phyloP scores from a whole-genome alignment of 2,329 filamentous ascomycete species.

The Hypoxylon sp. region DNA sequence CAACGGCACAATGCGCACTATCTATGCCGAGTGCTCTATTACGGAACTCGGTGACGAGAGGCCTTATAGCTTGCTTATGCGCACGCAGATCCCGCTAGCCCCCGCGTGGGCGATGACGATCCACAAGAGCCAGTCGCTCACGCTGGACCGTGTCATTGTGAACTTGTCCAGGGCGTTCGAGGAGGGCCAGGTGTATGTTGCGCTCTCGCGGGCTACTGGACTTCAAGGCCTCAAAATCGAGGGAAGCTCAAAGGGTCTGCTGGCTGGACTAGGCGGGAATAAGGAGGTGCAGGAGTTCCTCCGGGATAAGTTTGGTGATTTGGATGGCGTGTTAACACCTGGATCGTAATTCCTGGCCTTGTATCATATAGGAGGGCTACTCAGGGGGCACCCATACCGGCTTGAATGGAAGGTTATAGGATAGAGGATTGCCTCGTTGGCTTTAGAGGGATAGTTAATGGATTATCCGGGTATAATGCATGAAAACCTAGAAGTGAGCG shows the following conservation, averaged over 20 bases:
- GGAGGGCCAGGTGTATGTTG: slow-evolving; percentile 74
- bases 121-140: slow-evolving; percentile 76
- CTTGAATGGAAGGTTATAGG: background rate
- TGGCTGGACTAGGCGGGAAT: slow-evolving; percentile 54
- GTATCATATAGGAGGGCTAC: background rate
- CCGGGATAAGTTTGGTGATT: slow-evolving; percentile 54
- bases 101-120: slow-evolving; percentile 75
- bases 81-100: slow-evolving; percentile 74
- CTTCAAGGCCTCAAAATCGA: slow-evolving; percentile 64
- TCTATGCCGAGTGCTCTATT: slow-evolving; percentile 67
- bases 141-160: slow-evolving; percentile 71
- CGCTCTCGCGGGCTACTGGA: slow-evolving; percentile 69
- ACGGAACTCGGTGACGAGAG: slow-evolving; percentile 61
- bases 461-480: background rate
- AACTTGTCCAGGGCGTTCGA: slow-evolving; percentile 68
- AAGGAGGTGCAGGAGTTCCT: slow-evolving; percentile 56
- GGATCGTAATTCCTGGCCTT: slow-evolving; percentile 1
- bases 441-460: slow-evolving; percentile 2
- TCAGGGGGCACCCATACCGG: background rate
- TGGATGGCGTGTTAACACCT: slow-evolving; percentile 36
- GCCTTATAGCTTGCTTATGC: slow-evolving; percentile 64
- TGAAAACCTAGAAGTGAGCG: background rate
- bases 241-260: slow-evolving; percentile 52
- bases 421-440: slow-evolving; percentile 19
- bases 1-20: slow-evolving; percentile 61